Evolutionary conservation across 768 basidiomycete species (phyloP).

Genomic region (Tulasnella sp.): DNA sequence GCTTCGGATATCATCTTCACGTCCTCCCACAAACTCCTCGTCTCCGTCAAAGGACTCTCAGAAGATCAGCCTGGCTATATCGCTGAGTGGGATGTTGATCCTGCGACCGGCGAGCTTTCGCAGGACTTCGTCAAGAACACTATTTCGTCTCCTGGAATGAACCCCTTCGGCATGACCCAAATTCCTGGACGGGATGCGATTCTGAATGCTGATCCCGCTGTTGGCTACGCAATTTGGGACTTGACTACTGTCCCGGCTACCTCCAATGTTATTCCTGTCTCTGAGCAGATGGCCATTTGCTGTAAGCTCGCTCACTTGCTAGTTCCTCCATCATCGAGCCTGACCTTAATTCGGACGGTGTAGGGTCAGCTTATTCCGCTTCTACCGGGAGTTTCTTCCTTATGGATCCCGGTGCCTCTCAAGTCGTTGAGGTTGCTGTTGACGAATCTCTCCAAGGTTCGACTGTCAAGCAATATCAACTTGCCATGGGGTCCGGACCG

Average conservation of each 20-base stretch:
- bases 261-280: not conserved
- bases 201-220: slow-evolving; percentile 18
- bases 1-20: not conserved
- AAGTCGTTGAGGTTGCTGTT: slow-evolving; percentile 9
- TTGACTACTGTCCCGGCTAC: slow-evolving; percentile 9
- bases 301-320: not conserved
- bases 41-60: not conserved
- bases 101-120: not conserved
- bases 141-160: not conserved
- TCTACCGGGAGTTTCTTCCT: slow-evolving; percentile 26
- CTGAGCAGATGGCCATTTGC: not conserved
- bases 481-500: slow-evolving; percentile 1
- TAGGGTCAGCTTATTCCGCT: slow-evolving; percentile 27
- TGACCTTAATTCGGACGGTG: not conserved
- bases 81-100: not conserved
- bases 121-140: slow-evolving; percentile 13
- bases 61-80: not conserved
- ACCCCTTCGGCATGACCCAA: slow-evolving; percentile 23
- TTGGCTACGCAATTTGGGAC: slow-evolving; percentile 24
- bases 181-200: slow-evolving; percentile 27
- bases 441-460: slow-evolving; percentile 11
- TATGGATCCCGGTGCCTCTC: slow-evolving; percentile 7
- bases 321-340: not conserved
- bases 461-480: slow-evolving; percentile 15
- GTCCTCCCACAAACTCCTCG: not conserved